Conservation (phyloP, 495 filamentous ascomycete species). For the Aspergillus olivimuriae region DNA sequence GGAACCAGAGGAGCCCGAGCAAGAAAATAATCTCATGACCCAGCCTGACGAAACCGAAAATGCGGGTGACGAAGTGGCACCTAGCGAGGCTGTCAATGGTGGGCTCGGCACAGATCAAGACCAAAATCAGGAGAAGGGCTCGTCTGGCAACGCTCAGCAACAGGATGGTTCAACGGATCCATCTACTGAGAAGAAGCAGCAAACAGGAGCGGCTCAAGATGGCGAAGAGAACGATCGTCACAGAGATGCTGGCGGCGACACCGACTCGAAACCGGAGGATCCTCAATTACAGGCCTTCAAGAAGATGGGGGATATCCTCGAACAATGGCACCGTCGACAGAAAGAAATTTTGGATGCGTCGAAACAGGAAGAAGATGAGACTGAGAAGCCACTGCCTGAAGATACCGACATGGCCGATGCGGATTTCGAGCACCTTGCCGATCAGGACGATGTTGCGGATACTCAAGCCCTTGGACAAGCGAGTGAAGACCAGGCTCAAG, state of each 20-base stretch:
- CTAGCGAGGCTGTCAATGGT: slow-evolving; percentile 41
- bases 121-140: slow-evolving; percentile 56
- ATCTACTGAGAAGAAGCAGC: slow-evolving; percentile 35
- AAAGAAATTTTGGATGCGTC: slow-evolving; percentile 67
- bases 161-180: slow-evolving; percentile 42
- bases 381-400: slow-evolving; percentile 39
- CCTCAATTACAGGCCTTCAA: slow-evolving; percentile 63
- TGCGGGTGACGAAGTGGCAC: slow-evolving; percentile 43
- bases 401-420: slow-evolving; percentile 62
- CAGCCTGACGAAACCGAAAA: slow-evolving; percentile 39
- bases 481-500: slow-evolving; percentile 74
- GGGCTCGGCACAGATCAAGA: slow-evolving; percentile 40
- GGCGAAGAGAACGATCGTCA: slow-evolving; percentile 41
- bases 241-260: slow-evolving; percentile 34
- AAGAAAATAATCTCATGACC: slow-evolving; percentile 36
- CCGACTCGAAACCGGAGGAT: slow-evolving; percentile 45
- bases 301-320: slow-evolving; percentile 88
- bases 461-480: slow-evolving; percentile 88
- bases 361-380: slow-evolving; percentile 50
- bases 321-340: slow-evolving; percentile 83
- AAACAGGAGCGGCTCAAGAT: slow-evolving; percentile 35
- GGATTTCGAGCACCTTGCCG: slow-evolving; percentile 85
- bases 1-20: slow-evolving; percentile 43
- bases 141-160: slow-evolving; percentile 58
- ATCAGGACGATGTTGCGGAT: slow-evolving; percentile 72